These are phyloP conservation scores for Teratosphaeria epicoccoides DNA, from an alignment of 2,329 filamentous ascomycete species.

Conservation along the genomic window DNA sequence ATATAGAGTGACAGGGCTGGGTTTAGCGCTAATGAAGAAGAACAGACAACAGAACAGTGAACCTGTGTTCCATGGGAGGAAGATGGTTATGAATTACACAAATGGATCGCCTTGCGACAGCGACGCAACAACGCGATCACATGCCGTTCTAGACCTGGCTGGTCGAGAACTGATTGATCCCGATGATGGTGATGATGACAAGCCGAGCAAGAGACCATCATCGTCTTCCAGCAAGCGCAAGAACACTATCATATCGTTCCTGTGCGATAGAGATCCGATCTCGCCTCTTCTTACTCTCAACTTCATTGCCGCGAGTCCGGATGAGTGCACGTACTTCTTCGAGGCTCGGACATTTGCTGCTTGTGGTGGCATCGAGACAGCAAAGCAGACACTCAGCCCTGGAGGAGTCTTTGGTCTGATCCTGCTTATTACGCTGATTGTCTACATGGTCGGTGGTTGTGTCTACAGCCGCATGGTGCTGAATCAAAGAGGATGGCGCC, in stretches of 20 bases:
- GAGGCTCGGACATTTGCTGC: slow-evolving; percentile 78
- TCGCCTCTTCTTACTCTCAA: slow-evolving; percentile 59
- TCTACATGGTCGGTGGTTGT: slow-evolving; percentile 84
- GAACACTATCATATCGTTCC: slow-evolving; percentile 81
- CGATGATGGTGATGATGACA: slow-evolving; percentile 16
- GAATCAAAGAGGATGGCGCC: slow-evolving; percentile 88
- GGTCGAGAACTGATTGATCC: slow-evolving; percentile 28
- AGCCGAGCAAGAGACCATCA: slow-evolving; percentile 13
- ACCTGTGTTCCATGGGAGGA: slow-evolving; percentile 54
- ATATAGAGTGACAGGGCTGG: background rate
- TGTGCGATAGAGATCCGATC: slow-evolving; percentile 76
- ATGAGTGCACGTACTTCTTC: slow-evolving; percentile 93
- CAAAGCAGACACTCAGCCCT: slow-evolving; percentile 50
- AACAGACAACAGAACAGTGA: slow-evolving; percentile 44
- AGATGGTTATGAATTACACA: slow-evolving; percentile 44
- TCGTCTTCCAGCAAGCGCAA: slow-evolving; percentile 57
- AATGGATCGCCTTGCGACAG: slow-evolving; percentile 38
- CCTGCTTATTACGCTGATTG: slow-evolving; percentile 61
- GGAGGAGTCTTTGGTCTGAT: slow-evolving; percentile 83
- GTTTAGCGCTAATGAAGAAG: background rate
- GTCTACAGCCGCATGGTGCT: slow-evolving; percentile 93
- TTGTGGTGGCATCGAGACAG: slow-evolving; percentile 59
- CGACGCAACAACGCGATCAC: slow-evolving; percentile 20
- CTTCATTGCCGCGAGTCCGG: slow-evolving; percentile 71
- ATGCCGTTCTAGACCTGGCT: slow-evolving; percentile 15